Evolutionary conservation across 2,329 filamentous ascomycete genomes (phyloP), one percentile per base, ranked within the genome.

Genomic region (Dothideomycetidae sp.): DNA sequence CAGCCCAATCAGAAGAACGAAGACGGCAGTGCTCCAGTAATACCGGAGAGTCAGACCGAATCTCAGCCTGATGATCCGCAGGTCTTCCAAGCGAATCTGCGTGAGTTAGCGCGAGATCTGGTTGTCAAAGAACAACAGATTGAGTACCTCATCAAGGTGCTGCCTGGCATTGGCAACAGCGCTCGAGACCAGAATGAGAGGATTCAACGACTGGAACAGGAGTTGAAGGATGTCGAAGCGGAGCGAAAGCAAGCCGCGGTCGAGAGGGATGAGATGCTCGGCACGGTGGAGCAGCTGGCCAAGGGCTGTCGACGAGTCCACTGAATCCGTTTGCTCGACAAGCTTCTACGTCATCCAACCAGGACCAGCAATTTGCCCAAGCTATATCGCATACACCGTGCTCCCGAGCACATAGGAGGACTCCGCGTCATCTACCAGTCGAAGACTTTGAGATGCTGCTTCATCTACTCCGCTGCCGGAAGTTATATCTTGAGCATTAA

Each of bases 101-200:
- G 74, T 42, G 81, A 88, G 55, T 65, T 90, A 37, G 79, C 81
- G 26, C 71, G 73, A 44, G 82, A 88, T 53, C 64, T 90, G 16
- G 76, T 88, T 41, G 56, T 81, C 41, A 84, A 86, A 51, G 78
- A 85, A 50, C 81, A 86, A 60, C 80, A 88, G 60, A 84, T 90
- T 44, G 82, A 90, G 55, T 66, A 73, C 31, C 62, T 90, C 33
- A 81, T 88, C 41, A 78, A 75, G 11, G 72, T 70, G 14, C 65
- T 92, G 2, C 83, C 83, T 0, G 83, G 83, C 0, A 63, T 90
- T 14, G 78, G 83, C 31, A 81, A 77, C 44, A 88, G 78, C 50
- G 80, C 88, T 54, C 66, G 71, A 44, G 78, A 85, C 50, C 83
- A 92, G 57, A 70, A 81, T 52, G 66, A 70, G 46, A 70, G 71